Base-by-base conservation (phyloP, 352 stramenopile species). In the Ophiocytium majus region DNA sequence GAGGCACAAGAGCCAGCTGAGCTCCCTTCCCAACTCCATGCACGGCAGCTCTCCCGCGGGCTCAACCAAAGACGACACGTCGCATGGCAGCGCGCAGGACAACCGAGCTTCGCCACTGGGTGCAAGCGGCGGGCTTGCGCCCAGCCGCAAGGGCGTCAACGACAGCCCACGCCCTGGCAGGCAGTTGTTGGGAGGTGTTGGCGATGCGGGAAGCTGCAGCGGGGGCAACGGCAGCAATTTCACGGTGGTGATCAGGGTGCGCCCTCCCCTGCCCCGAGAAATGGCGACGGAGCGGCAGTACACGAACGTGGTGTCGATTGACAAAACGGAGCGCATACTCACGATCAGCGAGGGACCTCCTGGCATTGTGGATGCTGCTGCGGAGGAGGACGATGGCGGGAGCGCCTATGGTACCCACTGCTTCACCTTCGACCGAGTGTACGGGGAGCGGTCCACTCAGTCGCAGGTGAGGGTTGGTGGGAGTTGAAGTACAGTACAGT, bases 351-450 rank as follows among this genome's bases (percentile, higher is more conserved):
- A 97, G 88, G 96, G 96, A 82, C 83, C 94, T 10, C 43, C 43
- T 32, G 43, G n/a, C 32, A 83, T n/a, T 0, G 33, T 23, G 14
- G 81, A 80, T 28, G 82, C 33, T 9, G 49, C 83, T 23, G 50
- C 33, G 19, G 10, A 86, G 9, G 31, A 86, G 32, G 32, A 86
- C n/a, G 80, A 43, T 14, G 81, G 78, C 14, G 63, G 76, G 5
- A 64, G 32, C 31, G 71, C 93, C 19, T 96, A 95, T 87, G 93
- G 92, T 31, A 95, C 89, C 83, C 93, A 98, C 85, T 91, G 92
- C 14, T 98, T 97, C 90, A 96, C 93, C 35, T 98, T 98, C 84
- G 95, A 98, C 83, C 93, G 97, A 79, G 94, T 98, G 0, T 98
- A 98, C 90, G 95, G 97, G 82, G 93, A 97, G 87, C 90, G 94